A percentile compares a stretch with the other conserved stretches of the same genome.
phyloP scores from a whole-genome alignment of 768 basidiomycete species.

The Phlegmacium glaucopus region DNA sequence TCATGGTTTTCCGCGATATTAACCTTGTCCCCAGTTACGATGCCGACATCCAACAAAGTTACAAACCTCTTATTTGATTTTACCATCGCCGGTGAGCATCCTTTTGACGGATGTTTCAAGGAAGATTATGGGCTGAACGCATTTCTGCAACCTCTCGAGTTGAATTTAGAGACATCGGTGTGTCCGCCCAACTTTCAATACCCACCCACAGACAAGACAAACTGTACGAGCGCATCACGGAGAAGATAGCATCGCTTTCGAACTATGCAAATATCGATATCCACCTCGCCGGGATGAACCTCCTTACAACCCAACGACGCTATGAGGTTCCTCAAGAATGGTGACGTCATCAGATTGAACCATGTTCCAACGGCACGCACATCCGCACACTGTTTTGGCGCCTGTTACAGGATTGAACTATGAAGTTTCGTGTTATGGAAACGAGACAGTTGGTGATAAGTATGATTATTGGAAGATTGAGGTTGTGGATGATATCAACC shows the following conservation, averaged over 20 bases:
- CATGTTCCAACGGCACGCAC: conserved; percentile 86
- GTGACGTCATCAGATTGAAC: conserved; percentile 75
- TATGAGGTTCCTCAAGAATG: conserved; percentile 69
- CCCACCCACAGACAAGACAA: too few species aligned
- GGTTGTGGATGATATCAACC: conserved; percentile 85
- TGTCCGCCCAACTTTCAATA: too few species aligned
- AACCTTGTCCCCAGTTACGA: not conserved
- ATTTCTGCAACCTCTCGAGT: too few species aligned
- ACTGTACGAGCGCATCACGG: too few species aligned
- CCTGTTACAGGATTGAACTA: conserved; percentile 86
- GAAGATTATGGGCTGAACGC: too few species aligned
- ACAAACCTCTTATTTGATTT: too few species aligned
- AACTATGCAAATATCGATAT: too few species aligned
- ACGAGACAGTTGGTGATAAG: conserved; percentile 79
- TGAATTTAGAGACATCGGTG: too few species aligned
- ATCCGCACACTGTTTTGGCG: conserved; percentile 86
- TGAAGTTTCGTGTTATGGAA: conserved; percentile 95
- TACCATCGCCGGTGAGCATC: too few species aligned
- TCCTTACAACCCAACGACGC: conserved; percentile 59
- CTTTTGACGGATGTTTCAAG: too few species aligned
- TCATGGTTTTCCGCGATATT: not conserved
- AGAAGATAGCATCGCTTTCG: too few species aligned
- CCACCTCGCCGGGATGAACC: conserved; percentile 83
- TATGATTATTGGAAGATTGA: conserved; percentile 94
- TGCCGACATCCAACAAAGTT: not conserved